These are phyloP conservation scores for Fraxinus quadrangulata DNA, from an alignment of 257 asterid genomes.

Conservation along the genomic window DNA sequence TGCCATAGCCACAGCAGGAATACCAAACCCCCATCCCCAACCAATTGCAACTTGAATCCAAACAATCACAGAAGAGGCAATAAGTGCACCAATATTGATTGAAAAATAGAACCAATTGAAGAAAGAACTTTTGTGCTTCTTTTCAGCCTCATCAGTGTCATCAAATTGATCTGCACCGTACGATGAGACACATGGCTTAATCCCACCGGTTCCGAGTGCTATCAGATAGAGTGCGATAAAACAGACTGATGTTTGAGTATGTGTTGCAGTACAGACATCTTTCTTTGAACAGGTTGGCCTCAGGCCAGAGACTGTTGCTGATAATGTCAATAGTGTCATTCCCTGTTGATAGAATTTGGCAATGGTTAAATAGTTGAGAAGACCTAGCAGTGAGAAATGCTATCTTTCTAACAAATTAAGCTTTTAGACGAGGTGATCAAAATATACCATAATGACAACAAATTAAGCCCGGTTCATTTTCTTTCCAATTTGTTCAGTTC, in stretches of 20 bases:
- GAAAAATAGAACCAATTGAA: conserved; percentile 74
- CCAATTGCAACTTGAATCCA: conserved; percentile 62
- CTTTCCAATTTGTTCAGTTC: neutral
- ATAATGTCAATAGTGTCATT: conserved; percentile 61
- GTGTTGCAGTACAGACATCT: conserved; percentile 50
- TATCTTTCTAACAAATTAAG: too few species aligned
- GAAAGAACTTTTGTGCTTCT: conserved; percentile 56
- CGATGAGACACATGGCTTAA: conserved; percentile 79
- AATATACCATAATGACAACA: neutral
- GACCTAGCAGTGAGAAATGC: neutral
- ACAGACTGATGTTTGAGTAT: conserved; percentile 41
- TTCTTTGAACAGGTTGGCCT: conserved; percentile 49
- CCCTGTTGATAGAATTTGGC: conserved; percentile 37
- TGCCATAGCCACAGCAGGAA: conserved; percentile 66
- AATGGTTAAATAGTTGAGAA: neutral
- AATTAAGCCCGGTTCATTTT: too few species aligned
- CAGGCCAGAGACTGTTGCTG: conserved; percentile 59
- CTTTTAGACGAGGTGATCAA: too few species aligned
- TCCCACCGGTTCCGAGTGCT: conserved; percentile 72
- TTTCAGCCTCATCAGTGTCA: conserved; percentile 62
- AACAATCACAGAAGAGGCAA: conserved; percentile 61
- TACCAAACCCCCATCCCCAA: conserved; percentile 78
- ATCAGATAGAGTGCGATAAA: conserved; percentile 59
- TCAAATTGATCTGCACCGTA: conserved; percentile 81
- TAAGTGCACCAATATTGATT: conserved; percentile 57